Percentiles rank a stretch among this genome's conserved stretches.
phyloP scores from a whole-genome alignment of 371 early-diverging fungal genomes.

The Basidiobolus heterosporus region DNA sequence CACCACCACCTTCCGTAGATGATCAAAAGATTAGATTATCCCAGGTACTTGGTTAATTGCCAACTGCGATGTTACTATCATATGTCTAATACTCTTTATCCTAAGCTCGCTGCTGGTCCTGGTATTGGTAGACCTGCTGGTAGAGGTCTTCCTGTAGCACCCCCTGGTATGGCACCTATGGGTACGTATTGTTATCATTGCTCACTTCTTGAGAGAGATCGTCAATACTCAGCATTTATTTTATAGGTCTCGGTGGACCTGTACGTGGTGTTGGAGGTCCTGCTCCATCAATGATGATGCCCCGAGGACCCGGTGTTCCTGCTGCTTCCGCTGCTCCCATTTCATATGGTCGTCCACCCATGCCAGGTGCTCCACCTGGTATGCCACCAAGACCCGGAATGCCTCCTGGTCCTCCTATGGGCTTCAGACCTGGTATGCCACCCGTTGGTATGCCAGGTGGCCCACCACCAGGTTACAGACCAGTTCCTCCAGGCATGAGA shows the following conservation, averaged over 20 bases:
- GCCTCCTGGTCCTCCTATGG: slow-evolving; percentile 29
- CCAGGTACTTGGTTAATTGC: slow-evolving; percentile 5
- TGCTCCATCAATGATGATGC: slow-evolving; percentile 64
- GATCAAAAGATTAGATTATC: slow-evolving; percentile 31
- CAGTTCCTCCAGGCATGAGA: slow-evolving; percentile 31
- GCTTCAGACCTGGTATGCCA: slow-evolving; percentile 45
- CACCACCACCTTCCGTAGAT: slow-evolving; percentile 62
- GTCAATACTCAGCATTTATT: not conserved
- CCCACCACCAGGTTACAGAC: slow-evolving; percentile 15
- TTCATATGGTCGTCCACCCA: slow-evolving; percentile 54
- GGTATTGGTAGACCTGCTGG: slow-evolving; percentile 77
- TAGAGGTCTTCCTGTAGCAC: slow-evolving; percentile 74
- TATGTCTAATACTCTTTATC: not conserved
- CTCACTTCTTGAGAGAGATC: not conserved
- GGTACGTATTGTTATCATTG: not conserved
- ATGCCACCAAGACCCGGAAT: slow-evolving; percentile 26
- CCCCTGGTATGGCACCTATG: slow-evolving; percentile 22
- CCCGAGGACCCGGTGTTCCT: slow-evolving; percentile 20
- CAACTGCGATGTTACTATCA: not conserved
- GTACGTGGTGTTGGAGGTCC: slow-evolving; percentile 88
- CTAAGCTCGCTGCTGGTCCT: slow-evolving; percentile 37
- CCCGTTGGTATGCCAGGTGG: slow-evolving; percentile 8
- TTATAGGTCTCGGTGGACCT: slow-evolving; percentile 63
- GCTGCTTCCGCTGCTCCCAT: slow-evolving; percentile 42
- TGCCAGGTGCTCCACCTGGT: slow-evolving; percentile 18